Conservation (phyloP, 2,329 filamentous ascomycete genomes). For the Aspergillus neotritici region DNA sequence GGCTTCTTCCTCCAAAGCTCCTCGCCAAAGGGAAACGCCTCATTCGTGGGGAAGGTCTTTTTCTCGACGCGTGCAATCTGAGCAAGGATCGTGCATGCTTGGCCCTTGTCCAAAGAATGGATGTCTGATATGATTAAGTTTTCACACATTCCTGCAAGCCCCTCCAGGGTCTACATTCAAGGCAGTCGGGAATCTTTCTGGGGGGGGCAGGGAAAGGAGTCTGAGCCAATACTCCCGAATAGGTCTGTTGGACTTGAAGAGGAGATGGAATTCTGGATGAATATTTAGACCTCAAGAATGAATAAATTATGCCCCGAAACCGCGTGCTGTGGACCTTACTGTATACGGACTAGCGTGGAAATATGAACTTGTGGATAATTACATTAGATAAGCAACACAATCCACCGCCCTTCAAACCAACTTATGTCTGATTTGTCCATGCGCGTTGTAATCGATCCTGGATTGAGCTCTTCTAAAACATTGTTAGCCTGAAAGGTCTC, state of each 20-base stretch:
- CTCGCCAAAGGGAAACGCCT: conserved; percentile 45
- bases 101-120: conserved; percentile 31
- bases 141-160: conserved; percentile 19
- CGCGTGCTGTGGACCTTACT: too few relatives aligned
- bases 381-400: conserved; percentile 2
- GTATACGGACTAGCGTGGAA: too few relatives aligned
- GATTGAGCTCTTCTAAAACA: too few relatives aligned
- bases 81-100: conserved; percentile 32
- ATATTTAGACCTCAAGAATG: conserved; percentile 2
- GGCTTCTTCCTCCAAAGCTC: conserved; percentile 46
- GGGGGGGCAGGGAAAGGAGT: neutral
- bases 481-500: too few relatives aligned
- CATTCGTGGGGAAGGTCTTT: conserved; percentile 48
- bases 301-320: neutral
- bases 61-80: conserved; percentile 41
- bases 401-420: neutral
- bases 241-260: conserved; percentile 6
- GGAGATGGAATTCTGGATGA: neutral
- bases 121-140: conserved; percentile 31
- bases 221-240: conserved; percentile 7
- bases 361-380: neutral
- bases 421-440: too few relatives aligned
- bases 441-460: too few relatives aligned
- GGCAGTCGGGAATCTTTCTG: conserved; percentile 3
- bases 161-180: conserved; percentile 19